These are phyloP conservation scores for Fraxinus anomala DNA, from an alignment of 257 asterid species.

Conservation along the genomic window DNA sequence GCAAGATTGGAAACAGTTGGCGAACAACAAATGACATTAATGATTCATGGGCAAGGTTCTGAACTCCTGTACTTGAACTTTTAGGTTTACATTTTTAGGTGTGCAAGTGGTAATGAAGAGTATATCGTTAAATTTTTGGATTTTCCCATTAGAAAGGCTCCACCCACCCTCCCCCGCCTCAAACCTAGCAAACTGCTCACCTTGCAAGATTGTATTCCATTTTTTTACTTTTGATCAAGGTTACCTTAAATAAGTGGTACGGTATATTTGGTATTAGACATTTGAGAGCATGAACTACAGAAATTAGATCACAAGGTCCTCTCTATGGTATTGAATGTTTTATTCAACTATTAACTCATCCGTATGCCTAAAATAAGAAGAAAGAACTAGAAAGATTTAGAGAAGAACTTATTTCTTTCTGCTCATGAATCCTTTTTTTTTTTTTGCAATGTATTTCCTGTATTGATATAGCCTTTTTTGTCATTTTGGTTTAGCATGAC, in stretches of 20 bases:
- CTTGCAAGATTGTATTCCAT: neutral
- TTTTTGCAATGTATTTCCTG: neutral
- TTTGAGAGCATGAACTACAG: too few relatives aligned
- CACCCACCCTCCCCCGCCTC: neutral
- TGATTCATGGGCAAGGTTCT: constrained; percentile 97
- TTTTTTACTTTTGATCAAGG: neutral
- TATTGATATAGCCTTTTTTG: constrained; percentile 24
- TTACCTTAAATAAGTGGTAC: neutral
- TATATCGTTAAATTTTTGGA: neutral
- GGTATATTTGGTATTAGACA: neutral
- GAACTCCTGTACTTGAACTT: constrained; percentile 15
- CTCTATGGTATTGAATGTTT: too few relatives aligned
- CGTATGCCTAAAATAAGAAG: neutral
- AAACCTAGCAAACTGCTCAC: neutral
- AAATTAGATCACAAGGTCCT: too few relatives aligned
- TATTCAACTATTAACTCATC: neutral
- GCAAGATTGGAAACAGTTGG: constrained; percentile 91
- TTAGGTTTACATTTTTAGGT: neutral
- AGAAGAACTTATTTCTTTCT: neutral
- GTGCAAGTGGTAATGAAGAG: neutral
- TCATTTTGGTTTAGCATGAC: constrained; percentile 74
- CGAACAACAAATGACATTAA: constrained; percentile 89
- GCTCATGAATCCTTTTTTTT: neutral
- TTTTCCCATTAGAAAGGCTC: neutral
- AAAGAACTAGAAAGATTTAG: neutral